These are phyloP conservation scores for Thelephora terrestris DNA, from an alignment of 1,284 basidiomycete species.

Conservation along the genomic window DNA sequence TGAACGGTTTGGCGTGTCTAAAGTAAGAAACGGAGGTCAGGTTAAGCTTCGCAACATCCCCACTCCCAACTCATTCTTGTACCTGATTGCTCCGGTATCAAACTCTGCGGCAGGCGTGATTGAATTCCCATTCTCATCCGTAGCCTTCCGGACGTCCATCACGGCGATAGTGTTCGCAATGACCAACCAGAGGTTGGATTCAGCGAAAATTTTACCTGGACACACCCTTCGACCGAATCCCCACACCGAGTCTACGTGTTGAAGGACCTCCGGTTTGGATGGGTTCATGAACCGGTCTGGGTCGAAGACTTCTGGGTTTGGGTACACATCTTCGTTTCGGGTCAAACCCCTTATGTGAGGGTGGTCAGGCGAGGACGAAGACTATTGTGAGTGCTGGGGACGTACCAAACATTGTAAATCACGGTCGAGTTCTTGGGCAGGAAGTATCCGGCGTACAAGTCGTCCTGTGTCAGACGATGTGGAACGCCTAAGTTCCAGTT, in stretches of 20 bases:
- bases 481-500: slow-evolving; percentile 13
- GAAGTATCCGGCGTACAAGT: slow-evolving; percentile 14
- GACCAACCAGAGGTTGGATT: slow-evolving; percentile 16
- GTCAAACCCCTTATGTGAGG: slow-evolving; percentile 15
- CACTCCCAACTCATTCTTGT: no score
- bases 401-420: slow-evolving; percentile 18
- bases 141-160: slow-evolving; percentile 14
- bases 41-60: background rate
- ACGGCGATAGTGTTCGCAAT: slow-evolving; percentile 14
- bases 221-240: slow-evolving; percentile 17
- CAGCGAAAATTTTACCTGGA: slow-evolving; percentile 14
- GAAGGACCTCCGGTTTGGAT: no score
- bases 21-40: background rate
- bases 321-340: slow-evolving; percentile 12
- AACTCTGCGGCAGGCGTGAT: slow-evolving; percentile 14
- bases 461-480: slow-evolving; percentile 12
- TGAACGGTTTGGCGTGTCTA: background rate
- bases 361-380: background rate
- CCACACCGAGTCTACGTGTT: slow-evolving; percentile 12
- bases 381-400: background rate
- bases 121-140: slow-evolving; percentile 11
- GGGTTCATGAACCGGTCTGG: slow-evolving; percentile 14
- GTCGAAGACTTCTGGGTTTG: slow-evolving; percentile 13
- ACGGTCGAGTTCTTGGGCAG: slow-evolving; percentile 16
- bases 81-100: no score